A percentile compares a stretch with the other conserved stretches of the same genome.
phyloP scores from a whole-genome alignment of 2,329 filamentous ascomycete species.

The Cordyceps pruinosa region DNA sequence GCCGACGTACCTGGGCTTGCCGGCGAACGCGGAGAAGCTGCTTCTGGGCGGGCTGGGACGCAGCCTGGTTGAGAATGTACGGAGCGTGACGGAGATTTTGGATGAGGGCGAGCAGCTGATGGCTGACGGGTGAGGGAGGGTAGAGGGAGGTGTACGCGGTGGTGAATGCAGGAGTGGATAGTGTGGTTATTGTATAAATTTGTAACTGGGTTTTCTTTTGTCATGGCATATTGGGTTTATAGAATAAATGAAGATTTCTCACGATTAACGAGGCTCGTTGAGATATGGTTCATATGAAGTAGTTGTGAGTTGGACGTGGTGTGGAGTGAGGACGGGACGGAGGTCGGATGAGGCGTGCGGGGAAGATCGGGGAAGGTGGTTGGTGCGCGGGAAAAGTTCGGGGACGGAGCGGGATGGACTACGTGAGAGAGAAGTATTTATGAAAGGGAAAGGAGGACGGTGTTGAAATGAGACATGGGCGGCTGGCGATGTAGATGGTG shows the following conservation, averaged over 20 bases:
- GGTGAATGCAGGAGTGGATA: not conserved
- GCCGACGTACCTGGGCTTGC: slow-evolving; percentile 87
- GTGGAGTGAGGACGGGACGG: too few species aligned
- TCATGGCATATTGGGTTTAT: not conserved
- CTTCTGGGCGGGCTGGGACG: slow-evolving; percentile 81
- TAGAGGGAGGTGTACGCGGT: too few species aligned
- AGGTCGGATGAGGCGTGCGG: not conserved
- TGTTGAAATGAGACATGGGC: too few species aligned
- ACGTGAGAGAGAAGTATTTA: not conserved
- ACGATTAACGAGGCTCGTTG: not conserved
- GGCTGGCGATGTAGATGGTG: too few species aligned
- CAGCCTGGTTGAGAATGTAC: slow-evolving; percentile 76
- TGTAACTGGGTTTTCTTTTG: slow-evolving; percentile 2
- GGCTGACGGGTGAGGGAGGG: slow-evolving; percentile 45
- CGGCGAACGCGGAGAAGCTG: slow-evolving; percentile 93
- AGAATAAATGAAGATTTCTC: not conserved
- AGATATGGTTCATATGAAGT: not conserved
- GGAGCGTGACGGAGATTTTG: slow-evolving; percentile 76
- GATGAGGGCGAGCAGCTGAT: slow-evolving; percentile 93
- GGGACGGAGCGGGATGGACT: not conserved
- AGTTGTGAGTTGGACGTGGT: not conserved
- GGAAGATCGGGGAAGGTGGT: not conserved
- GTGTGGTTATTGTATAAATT: slow-evolving; percentile 1
- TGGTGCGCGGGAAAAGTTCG: not conserved
- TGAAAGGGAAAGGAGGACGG: not conserved